These are phyloP conservation scores for Rhizopogon parksii DNA, from an alignment of 1,284 basidiomycete species.

Conservation along the genomic window DNA sequence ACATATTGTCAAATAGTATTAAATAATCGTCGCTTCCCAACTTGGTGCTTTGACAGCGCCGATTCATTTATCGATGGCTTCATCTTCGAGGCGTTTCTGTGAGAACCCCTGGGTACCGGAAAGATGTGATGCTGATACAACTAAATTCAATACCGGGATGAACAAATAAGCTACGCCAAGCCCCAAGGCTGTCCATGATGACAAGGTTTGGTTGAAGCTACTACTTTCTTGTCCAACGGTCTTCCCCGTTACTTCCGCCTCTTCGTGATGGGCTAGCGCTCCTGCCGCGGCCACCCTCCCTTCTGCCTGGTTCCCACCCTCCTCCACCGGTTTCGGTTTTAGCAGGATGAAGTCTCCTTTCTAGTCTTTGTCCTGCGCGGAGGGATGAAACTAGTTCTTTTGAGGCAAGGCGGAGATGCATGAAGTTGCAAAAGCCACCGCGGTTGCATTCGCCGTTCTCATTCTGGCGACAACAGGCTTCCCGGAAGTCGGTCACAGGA, in stretches of 20 bases:
- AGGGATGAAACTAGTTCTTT: slow-evolving; percentile 75
- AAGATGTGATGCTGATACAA: neutral
- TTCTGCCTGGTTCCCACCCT: slow-evolving; percentile 72
- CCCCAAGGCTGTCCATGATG: neutral
- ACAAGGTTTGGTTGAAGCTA: slow-evolving; percentile 14
- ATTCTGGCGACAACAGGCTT: slow-evolving; percentile 98
- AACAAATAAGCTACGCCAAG: slow-evolving; percentile 1
- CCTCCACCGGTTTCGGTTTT: slow-evolving; percentile 59
- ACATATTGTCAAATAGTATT: no score
- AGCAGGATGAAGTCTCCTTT: slow-evolving; percentile 66
- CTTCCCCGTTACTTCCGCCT: slow-evolving; percentile 61
- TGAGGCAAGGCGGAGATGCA: slow-evolving; percentile 89
- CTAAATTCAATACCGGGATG: neutral
- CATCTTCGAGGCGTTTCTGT: neutral
- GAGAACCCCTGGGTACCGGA: neutral
- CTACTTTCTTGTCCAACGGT: slow-evolving; percentile 67
- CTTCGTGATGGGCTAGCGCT: slow-evolving; percentile 65
- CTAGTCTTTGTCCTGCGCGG: slow-evolving; percentile 76
- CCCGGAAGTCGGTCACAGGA: slow-evolving; percentile 97
- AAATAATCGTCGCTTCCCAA: neutral
- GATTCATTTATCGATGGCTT: neutral
- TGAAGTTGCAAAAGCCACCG: slow-evolving; percentile 98
- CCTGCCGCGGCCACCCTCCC: slow-evolving; percentile 55
- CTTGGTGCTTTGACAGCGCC: neutral
- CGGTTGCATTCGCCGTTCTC: slow-evolving; percentile 96